These are phyloP conservation scores for Eucalyptus paniculata DNA, from an alignment of 345 rosid species.

Conservation along the genomic window DNA sequence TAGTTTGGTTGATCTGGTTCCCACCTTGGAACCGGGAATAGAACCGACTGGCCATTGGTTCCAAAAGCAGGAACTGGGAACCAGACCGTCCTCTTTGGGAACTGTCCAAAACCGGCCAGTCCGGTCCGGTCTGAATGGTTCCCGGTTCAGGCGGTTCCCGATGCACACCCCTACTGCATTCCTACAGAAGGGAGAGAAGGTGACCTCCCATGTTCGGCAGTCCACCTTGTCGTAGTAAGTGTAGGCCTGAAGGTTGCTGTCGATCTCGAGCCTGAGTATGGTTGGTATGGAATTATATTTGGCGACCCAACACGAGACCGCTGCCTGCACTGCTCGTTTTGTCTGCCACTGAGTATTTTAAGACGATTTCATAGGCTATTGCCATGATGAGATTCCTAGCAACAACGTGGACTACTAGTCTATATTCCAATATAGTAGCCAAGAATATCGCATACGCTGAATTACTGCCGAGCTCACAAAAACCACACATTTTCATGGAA, in stretches of 20 bases:
- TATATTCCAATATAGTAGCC: not conserved
- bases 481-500: not conserved
- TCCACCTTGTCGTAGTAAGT: constrained; percentile 24
- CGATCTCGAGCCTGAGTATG: constrained; percentile 24
- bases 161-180: not conserved
- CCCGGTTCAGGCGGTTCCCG: too few relatives aligned
- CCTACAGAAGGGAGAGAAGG: constrained; percentile 17
- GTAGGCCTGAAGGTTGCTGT: constrained; percentile 32
- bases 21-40: too few relatives aligned
- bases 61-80: too few relatives aligned
- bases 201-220: constrained; percentile 21
- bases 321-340: not conserved
- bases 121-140: too few relatives aligned
- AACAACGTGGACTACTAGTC: not conserved
- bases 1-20: too few relatives aligned
- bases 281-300: not conserved
- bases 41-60: too few relatives aligned
- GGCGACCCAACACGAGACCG: too few relatives aligned
- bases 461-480: not conserved
- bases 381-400: not conserved
- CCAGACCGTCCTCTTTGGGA: too few relatives aligned
- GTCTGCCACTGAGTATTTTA: not conserved
- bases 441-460: not conserved
- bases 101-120: too few relatives aligned
- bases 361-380: not conserved